Base-by-base conservation (phyloP, 164 flowering plant genomes). In the Aristolochia fimbriata region DNA sequence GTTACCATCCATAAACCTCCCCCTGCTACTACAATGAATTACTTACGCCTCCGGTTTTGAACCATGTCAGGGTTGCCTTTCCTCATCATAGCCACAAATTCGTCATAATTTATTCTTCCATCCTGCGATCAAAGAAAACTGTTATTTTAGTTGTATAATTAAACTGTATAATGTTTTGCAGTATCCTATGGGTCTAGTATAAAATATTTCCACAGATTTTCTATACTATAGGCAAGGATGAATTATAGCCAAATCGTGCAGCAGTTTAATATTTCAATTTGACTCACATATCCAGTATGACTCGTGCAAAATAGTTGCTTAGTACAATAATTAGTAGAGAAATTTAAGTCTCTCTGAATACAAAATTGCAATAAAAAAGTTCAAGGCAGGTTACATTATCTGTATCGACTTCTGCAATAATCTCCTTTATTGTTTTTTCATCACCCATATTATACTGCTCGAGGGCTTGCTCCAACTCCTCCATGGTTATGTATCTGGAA, bases 391-490 rank as follows among this genome's bases (percentile, higher is more conserved):
- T 54, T 86, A 90, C 99, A 68, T 77, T 46, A 60, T 93, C 99
- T 4, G 91, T 84, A 76, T 90, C 99, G 37, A 90, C 97, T 84
- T 90, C 99, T 15, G 93, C 91, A 66, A 93, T 81, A 69, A 93
- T 93, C 73, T 93, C 99, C 68, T 84, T 80, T 59, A 93, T 88
- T 41, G 92, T 82, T 77, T 81, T 85, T 58, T 74, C 80, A 60
- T 85, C 99, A 4, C 88, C 95, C 96, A 90, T 85, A 58, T 86
- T 86, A 70, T 88, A 85, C 73, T 85, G 76, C 80, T 73, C 81
- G 57, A 90, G 76, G 30, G 91, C 92, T 61, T 82, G 83, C 75
- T 80, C 96, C 76, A 93, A 65, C 62, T 93, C 97, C 71, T 88
- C 96, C 81, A 77, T 73, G 46, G 97, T 93, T 24, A 90, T 93